phyloP scores from a whole-genome alignment of 1,284 basidiomycete species.

The Sanghuangporus sanghuang region DNA sequence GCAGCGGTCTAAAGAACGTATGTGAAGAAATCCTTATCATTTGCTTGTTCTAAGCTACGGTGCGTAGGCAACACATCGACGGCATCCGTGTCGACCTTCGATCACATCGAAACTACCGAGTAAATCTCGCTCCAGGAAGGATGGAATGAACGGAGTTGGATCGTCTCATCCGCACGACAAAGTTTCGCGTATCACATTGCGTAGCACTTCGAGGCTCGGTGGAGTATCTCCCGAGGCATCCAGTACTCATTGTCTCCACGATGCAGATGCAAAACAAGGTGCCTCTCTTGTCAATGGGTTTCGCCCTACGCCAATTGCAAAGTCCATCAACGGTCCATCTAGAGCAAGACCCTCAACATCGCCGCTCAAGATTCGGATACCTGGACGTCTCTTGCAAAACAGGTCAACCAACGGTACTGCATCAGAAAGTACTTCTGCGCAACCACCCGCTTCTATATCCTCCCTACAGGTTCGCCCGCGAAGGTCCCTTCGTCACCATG shows the following conservation, averaged over 20 bases:
- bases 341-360: slow-evolving; percentile 2
- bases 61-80: too few species aligned
- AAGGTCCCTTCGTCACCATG: slow-evolving; percentile 5
- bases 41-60: not conserved
- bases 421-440: not conserved
- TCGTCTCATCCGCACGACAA: too few species aligned
- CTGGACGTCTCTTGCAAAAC: slow-evolving; percentile 10
- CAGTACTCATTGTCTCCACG: not conserved
- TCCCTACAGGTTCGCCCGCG: not conserved
- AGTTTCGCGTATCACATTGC: too few species aligned
- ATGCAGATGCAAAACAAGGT: not conserved
- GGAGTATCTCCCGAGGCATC: not conserved
- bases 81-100: too few species aligned
- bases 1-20: not conserved
- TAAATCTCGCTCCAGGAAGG: too few species aligned
- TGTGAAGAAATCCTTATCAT: not conserved
- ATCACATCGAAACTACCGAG: too few species aligned
- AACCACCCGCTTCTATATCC: not conserved
- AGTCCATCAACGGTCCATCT: not conserved
- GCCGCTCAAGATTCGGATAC: slow-evolving; percentile 17
- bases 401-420: not conserved
- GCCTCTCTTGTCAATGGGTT: not conserved
- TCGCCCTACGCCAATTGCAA: not conserved
- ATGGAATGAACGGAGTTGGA: too few species aligned
- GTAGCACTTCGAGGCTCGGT: too few species aligned